These are phyloP conservation scores for Bacidia gigantensis DNA, from an alignment of 495 filamentous ascomycete species.

Conservation along the genomic window DNA sequence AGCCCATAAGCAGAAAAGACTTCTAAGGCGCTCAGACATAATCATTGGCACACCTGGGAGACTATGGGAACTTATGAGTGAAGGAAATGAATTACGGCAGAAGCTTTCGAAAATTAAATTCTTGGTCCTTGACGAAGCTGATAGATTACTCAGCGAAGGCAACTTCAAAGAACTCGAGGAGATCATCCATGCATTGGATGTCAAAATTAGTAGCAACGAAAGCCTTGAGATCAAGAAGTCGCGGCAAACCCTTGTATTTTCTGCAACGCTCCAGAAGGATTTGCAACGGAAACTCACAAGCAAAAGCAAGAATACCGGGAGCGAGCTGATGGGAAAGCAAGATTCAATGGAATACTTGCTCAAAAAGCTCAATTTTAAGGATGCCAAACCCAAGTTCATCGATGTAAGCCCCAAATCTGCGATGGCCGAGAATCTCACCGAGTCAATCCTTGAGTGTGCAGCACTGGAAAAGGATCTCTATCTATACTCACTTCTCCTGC, in stretches of 20 bases:
- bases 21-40: slow-evolving; percentile 63
- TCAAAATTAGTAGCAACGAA: slow-evolving; percentile 24
- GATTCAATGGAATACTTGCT: slow-evolving; percentile 89
- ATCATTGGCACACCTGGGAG: slow-evolving; percentile 85
- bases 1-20: slow-evolving; percentile 79
- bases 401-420: slow-evolving; percentile 79
- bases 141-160: slow-evolving; percentile 80
- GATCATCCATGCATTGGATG: slow-evolving; percentile 63
- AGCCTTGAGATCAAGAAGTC: slow-evolving; percentile 10
- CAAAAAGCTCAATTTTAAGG: slow-evolving; percentile 74
- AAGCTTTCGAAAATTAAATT: slow-evolving; percentile 61
- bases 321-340: slow-evolving; percentile 50
- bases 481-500: slow-evolving; percentile 74
- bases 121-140: slow-evolving; percentile 87
- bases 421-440: slow-evolving; percentile 74
- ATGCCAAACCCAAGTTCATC: slow-evolving; percentile 73
- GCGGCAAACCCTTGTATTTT: slow-evolving; percentile 89
- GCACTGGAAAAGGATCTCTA: slow-evolving; percentile 96
- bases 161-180: slow-evolving; percentile 90
- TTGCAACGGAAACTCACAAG: slow-evolving; percentile 81
- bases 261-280: slow-evolving; percentile 83
- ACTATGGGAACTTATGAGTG: slow-evolving; percentile 83
- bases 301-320: slow-evolving; percentile 41
- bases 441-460: slow-evolving; percentile 81
- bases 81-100: slow-evolving; percentile 41